Evolutionary conservation across 2,329 filamentous ascomycete genomes (phyloP).

Genomic region (Calcarisporium arbuscula): DNA sequence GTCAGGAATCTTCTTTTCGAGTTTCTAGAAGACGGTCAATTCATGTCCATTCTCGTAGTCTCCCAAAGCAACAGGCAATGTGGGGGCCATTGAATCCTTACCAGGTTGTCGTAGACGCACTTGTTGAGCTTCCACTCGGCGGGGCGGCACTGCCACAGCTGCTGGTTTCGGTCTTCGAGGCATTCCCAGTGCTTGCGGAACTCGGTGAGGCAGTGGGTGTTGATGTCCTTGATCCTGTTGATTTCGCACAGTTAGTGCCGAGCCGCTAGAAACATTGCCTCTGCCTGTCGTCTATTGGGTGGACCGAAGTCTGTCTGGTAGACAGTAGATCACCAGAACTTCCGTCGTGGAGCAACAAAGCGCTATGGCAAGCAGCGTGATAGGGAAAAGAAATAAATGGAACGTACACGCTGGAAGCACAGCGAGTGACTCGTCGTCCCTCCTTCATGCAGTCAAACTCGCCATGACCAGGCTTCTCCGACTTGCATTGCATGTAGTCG

Average conservation of each 20-base stretch:
- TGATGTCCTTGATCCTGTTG: slow-evolving; percentile 82
- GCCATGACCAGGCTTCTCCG: slow-evolving; percentile 80
- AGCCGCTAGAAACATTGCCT: background rate
- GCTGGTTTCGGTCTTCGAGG: slow-evolving; percentile 95
- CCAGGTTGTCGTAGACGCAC: slow-evolving; percentile 93
- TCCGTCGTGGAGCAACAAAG: no score
- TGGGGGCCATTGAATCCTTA: slow-evolving; percentile 40
- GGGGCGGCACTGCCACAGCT: slow-evolving; percentile 90
- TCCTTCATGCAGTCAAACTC: slow-evolving; percentile 96
- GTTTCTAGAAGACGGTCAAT: slow-evolving; percentile 46
- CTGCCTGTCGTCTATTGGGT: background rate
- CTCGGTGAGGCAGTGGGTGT: slow-evolving; percentile 84
- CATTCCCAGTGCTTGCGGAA: slow-evolving; percentile 95
- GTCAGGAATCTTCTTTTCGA: slow-evolving; percentile 76
- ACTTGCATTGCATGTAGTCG: slow-evolving; percentile 99
- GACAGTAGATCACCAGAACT: no score
- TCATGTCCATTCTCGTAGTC: background rate
- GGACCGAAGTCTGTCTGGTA: no score
- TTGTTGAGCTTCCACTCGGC: slow-evolving; percentile 86
- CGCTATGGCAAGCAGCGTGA: no score
- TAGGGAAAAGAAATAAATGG: no score
- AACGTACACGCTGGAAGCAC: slow-evolving; percentile 90
- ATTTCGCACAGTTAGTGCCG: background rate
- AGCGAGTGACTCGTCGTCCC: slow-evolving; percentile 91
- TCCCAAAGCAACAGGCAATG: background rate